phyloP scores from a whole-genome alignment of 805 yeast genomes.

The Saturnispora mendoncae region DNA sequence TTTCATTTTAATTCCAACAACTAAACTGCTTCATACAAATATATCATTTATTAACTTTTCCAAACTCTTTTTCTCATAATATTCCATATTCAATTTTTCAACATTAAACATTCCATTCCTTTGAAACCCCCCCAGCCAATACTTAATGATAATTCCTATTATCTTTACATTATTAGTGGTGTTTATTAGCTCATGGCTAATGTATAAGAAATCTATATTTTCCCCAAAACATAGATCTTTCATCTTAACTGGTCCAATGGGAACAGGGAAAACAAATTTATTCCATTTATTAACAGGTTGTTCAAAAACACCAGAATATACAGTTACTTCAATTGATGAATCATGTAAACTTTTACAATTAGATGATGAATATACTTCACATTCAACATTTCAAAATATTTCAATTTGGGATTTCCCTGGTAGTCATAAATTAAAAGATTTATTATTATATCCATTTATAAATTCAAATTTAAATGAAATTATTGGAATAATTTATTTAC shows the following conservation, averaged over 20 bases:
- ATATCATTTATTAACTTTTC: no score
- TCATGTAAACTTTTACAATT: conserved; percentile 31
- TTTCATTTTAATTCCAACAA: no score
- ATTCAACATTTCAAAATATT: conserved; percentile 27
- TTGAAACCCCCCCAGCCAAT: no score
- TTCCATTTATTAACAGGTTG: conserved; percentile 17
- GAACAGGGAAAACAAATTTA: conserved; percentile 21
- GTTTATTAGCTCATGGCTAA: conserved; percentile 10
- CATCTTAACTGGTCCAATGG: conserved; percentile 18
- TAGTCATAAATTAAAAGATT: conserved; percentile 61
- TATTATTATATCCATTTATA: conserved; percentile 41
- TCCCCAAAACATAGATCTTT: conserved; percentile 13
- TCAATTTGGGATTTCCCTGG: conserved; percentile 82
- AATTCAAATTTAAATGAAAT: conserved; percentile 35
- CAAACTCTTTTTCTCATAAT: no score
- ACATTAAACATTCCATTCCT: no score
- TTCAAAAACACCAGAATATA: conserved; percentile 20
- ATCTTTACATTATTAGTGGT: conserved; percentile 11
- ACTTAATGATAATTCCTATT: conserved; percentile 11
- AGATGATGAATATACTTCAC: conserved; percentile 17
- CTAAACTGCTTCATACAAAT: no score
- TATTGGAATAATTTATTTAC: conserved; percentile 62
- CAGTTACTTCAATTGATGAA: conserved; percentile 47
- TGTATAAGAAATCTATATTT: conserved; percentile 12
- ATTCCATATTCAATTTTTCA: no score